phyloP scores from a whole-genome alignment of 2,329 filamentous ascomycete species.

The Diaporthe nobilis region DNA sequence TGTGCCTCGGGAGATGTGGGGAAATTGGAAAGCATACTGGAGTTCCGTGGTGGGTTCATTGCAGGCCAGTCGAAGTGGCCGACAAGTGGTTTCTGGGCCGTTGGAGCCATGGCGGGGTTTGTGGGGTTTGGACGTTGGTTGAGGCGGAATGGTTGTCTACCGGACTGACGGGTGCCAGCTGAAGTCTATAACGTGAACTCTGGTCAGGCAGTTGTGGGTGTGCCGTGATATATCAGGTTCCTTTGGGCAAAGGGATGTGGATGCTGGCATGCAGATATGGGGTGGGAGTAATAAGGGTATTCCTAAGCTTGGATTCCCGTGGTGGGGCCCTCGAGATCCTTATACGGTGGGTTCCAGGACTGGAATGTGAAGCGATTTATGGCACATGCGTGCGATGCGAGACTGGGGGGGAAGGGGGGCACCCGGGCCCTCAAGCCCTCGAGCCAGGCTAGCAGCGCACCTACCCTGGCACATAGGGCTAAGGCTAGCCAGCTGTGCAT shows the following conservation, averaged over 20 bases:
- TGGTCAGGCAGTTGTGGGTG: background rate
- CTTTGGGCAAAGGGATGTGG: slow-evolving; percentile 11
- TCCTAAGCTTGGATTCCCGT: slow-evolving; percentile 4
- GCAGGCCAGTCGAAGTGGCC: slow-evolving; percentile 21
- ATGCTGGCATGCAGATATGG: slow-evolving; percentile 1
- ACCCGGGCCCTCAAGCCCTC: background rate
- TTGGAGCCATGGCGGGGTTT: slow-evolving; percentile 25
- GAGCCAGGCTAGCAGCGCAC: background rate
- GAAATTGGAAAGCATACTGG: background rate
- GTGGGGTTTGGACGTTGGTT: background rate
- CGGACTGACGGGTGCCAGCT: background rate
- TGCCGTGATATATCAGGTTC: background rate
- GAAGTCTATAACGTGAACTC: background rate
- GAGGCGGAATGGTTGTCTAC: background rate
- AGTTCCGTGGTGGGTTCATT: slow-evolving; percentile 10
- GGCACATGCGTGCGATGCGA: background rate
- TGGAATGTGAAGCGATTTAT: slow-evolving; percentile 30
- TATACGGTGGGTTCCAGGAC: slow-evolving; percentile 17
- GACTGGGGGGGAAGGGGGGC: background rate
- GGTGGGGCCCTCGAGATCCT: slow-evolving; percentile 8
- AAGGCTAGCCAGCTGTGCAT: slow-evolving; percentile 21
- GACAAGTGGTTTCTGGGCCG: slow-evolving; percentile 30
- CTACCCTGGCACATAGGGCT: background rate
- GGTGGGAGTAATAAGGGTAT: slow-evolving; percentile 1
- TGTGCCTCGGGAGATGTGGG: background rate